Base-by-base conservation (phyloP, 495 filamentous ascomycete species). In the Talaromyces trachyspermus region DNA sequence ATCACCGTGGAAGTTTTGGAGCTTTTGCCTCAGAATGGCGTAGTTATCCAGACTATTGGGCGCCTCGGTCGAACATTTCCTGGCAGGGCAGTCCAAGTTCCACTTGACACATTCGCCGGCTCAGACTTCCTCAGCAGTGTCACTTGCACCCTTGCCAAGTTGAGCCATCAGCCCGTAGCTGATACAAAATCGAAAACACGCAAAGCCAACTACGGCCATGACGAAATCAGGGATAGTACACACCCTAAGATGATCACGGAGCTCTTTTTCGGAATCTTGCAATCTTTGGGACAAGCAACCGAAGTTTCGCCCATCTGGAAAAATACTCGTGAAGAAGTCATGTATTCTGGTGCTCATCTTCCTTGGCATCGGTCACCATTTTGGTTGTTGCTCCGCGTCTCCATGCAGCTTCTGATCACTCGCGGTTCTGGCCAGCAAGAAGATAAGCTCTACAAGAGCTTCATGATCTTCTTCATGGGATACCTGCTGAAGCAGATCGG, bases 321-420 rank as follows among this genome's bases (percentile, higher is more conserved):
- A 54, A 67, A 72, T 39, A 83, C 76, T 12, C 69, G 79, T 8
- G 80, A 86, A 41, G 78, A 84, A 22, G 74, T 83, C 0, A 40
- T 75, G 24, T 84, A 71, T 72, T 1, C 56, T 2, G 33, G 71
- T 18, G 51, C 56, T 11, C 14, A 20, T 0, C 36, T 53, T 0
- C 78, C 79, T 0, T 85, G 80, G 74, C 68, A 70, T 7, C 47
- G 83, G 25, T 83, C 79, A 15, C 54, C 78, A 0, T 43, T 77
- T 0, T 85, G 81, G 81, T 58, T 85, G 2, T 60, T 85, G 0
- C 38, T 83, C 9, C 76, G 82, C 0, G 78, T 82, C 2, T 51
- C 63, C 0, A 43, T 84, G 25, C 79, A 83, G 38, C 37, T 60
- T 3, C 11, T 35, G 1, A 26, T 56, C 18, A 18, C 35, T 1